Evolutionary conservation across 1,139 yeast genomes (phyloP), one percentile per base, ranked within the genome.

Genomic region (Diutina mesorugosa): DNA sequence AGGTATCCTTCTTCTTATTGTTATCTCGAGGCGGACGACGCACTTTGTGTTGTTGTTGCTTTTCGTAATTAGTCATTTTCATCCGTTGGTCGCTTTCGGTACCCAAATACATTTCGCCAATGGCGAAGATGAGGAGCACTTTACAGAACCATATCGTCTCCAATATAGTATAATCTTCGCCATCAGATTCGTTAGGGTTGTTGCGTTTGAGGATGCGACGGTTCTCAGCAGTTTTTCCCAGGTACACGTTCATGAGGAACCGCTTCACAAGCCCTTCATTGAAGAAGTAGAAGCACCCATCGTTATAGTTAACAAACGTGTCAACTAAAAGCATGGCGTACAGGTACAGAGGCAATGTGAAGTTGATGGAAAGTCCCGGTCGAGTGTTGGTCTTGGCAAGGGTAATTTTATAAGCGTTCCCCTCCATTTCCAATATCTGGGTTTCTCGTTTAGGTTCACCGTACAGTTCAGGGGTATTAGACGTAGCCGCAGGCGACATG

Each of bases 71-170:
- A 63, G 68, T 67, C 50, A 68, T 66, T 56, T 66, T 66, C 6
- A 71, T 63, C 59, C 76, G 79, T 2, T 72, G 68, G 59, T 73
- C 77, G 6, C 78, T 72, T 58, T 85, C 87, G 0, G 90, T 84
- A 4, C 93, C 91, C 53, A 85, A 67, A 62, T 89, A 88, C 90
- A 88, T 86, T 66, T 88, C 96, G 7, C 96, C 96, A 55, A 85
- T 78, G 1, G 95, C 91, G 66, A 88, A 86, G 26, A 89, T 84
- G 57, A 89, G 70, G 16, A 88, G 68, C 8, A 87, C 77, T 65
- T 87, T 87, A 68, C 95, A 85, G 63, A 85, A 85, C 90, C 93
- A 87, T 56, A 88, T 85, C 0, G 90, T 83, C 65, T 86, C 90
- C 56, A 85, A 70, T 38, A 84, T 80, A 6, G 87, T 78, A 59